Conservation (phyloP, 768 basidiomycete species). For the Macrocybe gigantea region DNA sequence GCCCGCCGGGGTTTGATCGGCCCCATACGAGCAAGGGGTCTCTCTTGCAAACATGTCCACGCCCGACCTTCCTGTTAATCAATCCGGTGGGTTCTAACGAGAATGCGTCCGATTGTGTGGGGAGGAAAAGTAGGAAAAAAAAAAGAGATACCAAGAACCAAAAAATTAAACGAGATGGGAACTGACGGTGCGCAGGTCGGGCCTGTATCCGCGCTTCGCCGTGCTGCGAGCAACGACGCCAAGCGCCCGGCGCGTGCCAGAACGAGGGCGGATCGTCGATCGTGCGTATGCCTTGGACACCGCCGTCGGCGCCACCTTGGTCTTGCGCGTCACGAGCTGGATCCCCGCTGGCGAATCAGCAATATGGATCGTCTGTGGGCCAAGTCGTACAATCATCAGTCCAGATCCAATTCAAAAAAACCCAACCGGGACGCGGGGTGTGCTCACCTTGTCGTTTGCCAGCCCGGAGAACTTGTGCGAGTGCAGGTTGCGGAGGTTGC, state of each 20-base stretch:
- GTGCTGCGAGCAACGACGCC: slow-evolving; percentile 51
- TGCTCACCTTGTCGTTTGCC: slow-evolving; percentile 70
- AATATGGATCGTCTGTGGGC: slow-evolving; percentile 58
- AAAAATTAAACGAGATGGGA: slow-evolving; percentile 3
- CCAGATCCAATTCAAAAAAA: neutral
- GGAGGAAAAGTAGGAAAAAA: slow-evolving; percentile 7
- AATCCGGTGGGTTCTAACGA: slow-evolving; percentile 91
- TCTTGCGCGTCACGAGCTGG: slow-evolving; percentile 60
- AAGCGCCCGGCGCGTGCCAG: slow-evolving; percentile 64
- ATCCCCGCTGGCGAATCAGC: slow-evolving; percentile 48
- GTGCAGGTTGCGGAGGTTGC: slow-evolving; percentile 82
- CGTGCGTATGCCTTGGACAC: slow-evolving; percentile 45
- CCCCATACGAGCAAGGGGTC: slow-evolving; percentile 36
- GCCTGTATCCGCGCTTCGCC: slow-evolving; percentile 67
- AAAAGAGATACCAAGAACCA: slow-evolving; percentile 5
- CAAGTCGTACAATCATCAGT: slow-evolving; percentile 1
- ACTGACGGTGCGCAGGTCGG: slow-evolving; percentile 75
- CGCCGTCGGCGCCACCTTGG: slow-evolving; percentile 45
- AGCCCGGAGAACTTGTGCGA: slow-evolving; percentile 92
- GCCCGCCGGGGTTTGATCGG: slow-evolving; percentile 56
- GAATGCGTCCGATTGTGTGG: slow-evolving; percentile 47
- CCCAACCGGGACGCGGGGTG: neutral
- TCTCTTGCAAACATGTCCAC: slow-evolving; percentile 92
- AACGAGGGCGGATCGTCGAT: slow-evolving; percentile 56
- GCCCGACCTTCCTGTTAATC: slow-evolving; percentile 73